Conservation (phyloP, 768 basidiomycete genomes). For the Rhizopogon sp. region DNA sequence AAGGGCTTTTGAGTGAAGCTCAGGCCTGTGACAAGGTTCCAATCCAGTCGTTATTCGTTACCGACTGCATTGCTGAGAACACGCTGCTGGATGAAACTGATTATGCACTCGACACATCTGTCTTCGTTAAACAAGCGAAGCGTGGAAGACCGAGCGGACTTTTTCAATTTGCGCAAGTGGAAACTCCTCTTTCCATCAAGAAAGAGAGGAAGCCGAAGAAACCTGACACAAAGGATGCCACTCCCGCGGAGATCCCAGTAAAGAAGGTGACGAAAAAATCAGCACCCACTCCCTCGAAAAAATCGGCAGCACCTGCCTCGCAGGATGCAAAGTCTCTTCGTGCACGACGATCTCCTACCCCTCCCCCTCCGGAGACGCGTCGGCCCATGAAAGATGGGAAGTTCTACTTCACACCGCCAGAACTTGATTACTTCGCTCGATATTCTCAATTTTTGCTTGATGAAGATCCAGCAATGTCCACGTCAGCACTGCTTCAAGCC, state of each 20-base stretch:
- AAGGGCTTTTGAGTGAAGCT: constrained; percentile 38
- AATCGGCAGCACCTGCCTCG: background rate
- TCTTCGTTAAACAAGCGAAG: constrained; percentile 18
- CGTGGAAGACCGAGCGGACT: constrained; percentile 16
- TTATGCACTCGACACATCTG: constrained; percentile 37
- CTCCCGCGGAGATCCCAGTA: constrained; percentile 1
- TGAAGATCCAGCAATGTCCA: constrained; percentile 42
- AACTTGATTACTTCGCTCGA: constrained; percentile 41
- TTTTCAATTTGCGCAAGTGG: constrained; percentile 9
- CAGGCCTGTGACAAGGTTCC: constrained; percentile 35
- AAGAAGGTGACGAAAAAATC: constrained; percentile 8
- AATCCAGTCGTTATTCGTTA: constrained; percentile 48
- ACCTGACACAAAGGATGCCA: constrained; percentile 1
- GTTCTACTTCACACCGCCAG: constrained; percentile 45
- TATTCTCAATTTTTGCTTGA: constrained; percentile 44
- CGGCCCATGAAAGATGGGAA: constrained; percentile 20
- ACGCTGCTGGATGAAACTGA: constrained; percentile 38
- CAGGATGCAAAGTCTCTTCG: constrained; percentile 4
- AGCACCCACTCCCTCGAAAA: background rate
- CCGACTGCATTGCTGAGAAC: constrained; percentile 43
- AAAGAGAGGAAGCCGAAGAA: constrained; percentile 5
- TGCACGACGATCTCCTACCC: constrained; percentile 35
- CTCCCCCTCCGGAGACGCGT: constrained; percentile 35
- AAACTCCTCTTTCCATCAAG: constrained; percentile 1
- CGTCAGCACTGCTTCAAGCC: constrained; percentile 30